Evolutionary conservation across 2,329 filamentous ascomycete genomes (phyloP).

Genomic region (Raffaelea ambrosiae): DNA sequence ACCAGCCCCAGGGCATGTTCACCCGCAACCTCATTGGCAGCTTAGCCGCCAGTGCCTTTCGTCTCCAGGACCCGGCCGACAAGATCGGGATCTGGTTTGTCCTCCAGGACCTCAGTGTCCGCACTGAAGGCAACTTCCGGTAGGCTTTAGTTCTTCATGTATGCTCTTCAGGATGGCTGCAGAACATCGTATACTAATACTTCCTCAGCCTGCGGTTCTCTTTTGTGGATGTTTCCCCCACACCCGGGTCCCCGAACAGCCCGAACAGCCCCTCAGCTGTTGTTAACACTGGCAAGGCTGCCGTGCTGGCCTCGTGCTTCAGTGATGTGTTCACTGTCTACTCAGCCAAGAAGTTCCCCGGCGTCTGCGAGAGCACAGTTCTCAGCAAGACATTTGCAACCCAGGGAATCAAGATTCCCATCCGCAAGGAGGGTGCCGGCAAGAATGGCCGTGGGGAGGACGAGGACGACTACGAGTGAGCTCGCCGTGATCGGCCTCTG

Average conservation of each 20-base stretch:
- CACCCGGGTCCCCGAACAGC: constrained; percentile 24
- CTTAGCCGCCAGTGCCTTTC: constrained; percentile 79
- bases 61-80: constrained; percentile 67
- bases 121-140: constrained; percentile 88
- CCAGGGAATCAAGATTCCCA: constrained; percentile 95
- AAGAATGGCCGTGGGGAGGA: constrained; percentile 45
- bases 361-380: constrained; percentile 86
- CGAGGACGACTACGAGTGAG: constrained; percentile 25
- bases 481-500: too few relatives aligned
- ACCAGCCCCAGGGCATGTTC: constrained; percentile 72
- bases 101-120: constrained; percentile 86
- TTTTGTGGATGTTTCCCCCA: constrained; percentile 75
- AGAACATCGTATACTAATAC: constrained; percentile 2
- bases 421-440: constrained; percentile 68
- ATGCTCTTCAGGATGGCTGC: not conserved
- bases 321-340: constrained; percentile 88
- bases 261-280: constrained; percentile 23
- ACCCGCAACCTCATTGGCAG: constrained; percentile 93
- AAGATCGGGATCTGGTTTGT: constrained; percentile 95
- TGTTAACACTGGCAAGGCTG: constrained; percentile 70
- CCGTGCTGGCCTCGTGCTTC: constrained; percentile 77
- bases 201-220: constrained; percentile 50
- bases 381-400: constrained; percentile 88
- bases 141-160: constrained; percentile 24
- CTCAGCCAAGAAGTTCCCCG: constrained; percentile 96